A percentile compares a stretch with the other conserved stretches of the same genome.
Conservation (phyloP, 2,329 filamentous ascomycete species). For the Tolypocladium endophyticum region DNA sequence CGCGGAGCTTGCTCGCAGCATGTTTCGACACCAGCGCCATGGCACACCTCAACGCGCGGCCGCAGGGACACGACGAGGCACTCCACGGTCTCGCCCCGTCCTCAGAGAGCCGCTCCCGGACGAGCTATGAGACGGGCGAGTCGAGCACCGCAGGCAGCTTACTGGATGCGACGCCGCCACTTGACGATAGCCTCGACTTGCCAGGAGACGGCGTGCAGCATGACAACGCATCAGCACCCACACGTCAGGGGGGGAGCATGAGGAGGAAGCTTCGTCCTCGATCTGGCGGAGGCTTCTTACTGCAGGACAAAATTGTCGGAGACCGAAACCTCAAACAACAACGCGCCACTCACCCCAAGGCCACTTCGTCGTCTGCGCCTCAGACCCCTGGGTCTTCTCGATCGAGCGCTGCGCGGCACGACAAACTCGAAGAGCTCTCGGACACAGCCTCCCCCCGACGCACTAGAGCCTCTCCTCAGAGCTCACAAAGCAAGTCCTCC, state of each 20-base stretch:
- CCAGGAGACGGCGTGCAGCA: background rate
- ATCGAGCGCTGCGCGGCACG: background rate
- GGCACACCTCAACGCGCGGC: constrained; percentile 9
- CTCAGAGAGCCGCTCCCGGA: constrained; percentile 4
- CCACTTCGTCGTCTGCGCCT: constrained; percentile 6
- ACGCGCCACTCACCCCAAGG: constrained; percentile 11
- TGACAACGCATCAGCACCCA: constrained; percentile 5
- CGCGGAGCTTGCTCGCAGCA: constrained; percentile 4
- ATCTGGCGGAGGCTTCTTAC: constrained; percentile 39
- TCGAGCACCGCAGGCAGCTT: constrained; percentile 21
- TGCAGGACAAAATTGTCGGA: constrained; percentile 31
- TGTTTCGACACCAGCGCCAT: constrained; percentile 9
- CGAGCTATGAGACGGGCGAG: constrained; percentile 32
- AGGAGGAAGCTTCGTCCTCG: constrained; percentile 29
- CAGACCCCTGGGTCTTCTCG: background rate
- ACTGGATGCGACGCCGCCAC: background rate
- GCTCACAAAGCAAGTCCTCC: background rate
- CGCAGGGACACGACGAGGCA: constrained; percentile 3
- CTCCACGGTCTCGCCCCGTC: constrained; percentile 3
- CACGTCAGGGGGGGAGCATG: constrained; percentile 13
- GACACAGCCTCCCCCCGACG: background rate
- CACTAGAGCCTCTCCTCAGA: background rate
- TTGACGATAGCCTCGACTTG: background rate
- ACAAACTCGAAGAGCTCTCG: background rate
- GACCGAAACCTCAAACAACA: constrained; percentile 20